Evolutionary conservation across 371 early-diverging fungal species (phyloP), one percentile per base, ranked within the genome.

Genomic region (Phascolomyces articulosus): DNA sequence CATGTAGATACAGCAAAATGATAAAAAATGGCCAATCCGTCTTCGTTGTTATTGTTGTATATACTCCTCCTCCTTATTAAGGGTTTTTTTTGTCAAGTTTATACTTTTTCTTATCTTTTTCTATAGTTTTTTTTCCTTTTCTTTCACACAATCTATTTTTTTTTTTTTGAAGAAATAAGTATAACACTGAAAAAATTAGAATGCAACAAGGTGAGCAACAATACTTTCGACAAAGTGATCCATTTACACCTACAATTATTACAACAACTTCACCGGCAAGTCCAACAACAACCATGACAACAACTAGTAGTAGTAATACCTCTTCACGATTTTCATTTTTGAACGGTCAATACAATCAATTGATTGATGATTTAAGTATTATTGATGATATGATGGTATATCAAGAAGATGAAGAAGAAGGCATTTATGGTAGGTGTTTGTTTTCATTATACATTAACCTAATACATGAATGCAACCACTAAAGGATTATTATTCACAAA

Each of bases 331-430:
- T 51, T 24, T 51, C 51, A 7, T 51, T 51, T 24, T 23, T 51
- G 7, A 51, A 51, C 23, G 51, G 51, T 24, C 51, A 51, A 51
- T 51, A 51, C 23, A 51, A 51, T 24, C 51, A 51, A 24, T 51
- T 51, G 15, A 51, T 51, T 51, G 51, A 51, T 51, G 51, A 51
- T 23, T 23, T 51, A 4, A 51, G 51, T 24, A 51, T 51, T 4
- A 51, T 51, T 24, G 51, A 51, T 24, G 51, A 51, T 24, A 51
- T 51, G 51, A 51, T 51, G 51, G 51, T 51, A 4, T 51, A 51
- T 51, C 51, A 51, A 24, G 51, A 51, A 20, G 51, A 51, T 15
- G 51, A 51, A 51, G 51, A 51, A 51, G 47, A 47, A 47, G n/a
- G n/a, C n/a, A 24, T 0, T 24, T 10, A 51, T 51, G 51, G 21